A percentile compares a stretch with the other conserved stretches of the same genome.
Evolutionary conservation across 371 early-diverging fungal genomes (phyloP).

Genomic region (Mucor circinelloides): DNA sequence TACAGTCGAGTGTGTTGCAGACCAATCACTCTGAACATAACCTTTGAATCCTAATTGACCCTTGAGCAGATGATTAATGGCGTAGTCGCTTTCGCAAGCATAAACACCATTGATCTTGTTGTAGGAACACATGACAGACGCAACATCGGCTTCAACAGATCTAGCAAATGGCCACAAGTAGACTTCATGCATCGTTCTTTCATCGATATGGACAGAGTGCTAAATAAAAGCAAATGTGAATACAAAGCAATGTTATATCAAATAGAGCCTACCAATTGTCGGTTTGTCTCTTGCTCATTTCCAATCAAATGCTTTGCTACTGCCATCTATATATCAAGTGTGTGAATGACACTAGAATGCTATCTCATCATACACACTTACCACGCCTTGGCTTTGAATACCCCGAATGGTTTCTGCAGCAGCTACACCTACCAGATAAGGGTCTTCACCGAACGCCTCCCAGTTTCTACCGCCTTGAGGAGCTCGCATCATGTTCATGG

Average conservation of each 20-base stretch:
- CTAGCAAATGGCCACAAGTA: slow-evolving; percentile 60
- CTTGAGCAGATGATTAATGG: slow-evolving; percentile 49
- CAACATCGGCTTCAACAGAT: slow-evolving; percentile 56
- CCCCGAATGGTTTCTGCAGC: slow-evolving; percentile 42
- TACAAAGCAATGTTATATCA: neutral
- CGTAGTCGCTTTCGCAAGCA: slow-evolving; percentile 53
- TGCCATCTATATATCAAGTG: slow-evolving; percentile 34
- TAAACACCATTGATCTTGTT: slow-evolving; percentile 53
- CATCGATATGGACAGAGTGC: slow-evolving; percentile 49
- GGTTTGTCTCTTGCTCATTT: slow-evolving; percentile 55
- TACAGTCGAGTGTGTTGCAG: slow-evolving; percentile 37
- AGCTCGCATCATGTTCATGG: slow-evolving; percentile 52
- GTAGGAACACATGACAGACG: slow-evolving; percentile 62
- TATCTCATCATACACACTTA: neutral
- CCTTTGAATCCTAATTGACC: slow-evolving; percentile 51
- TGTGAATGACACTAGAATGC: neutral
- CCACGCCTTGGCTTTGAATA: slow-evolving; percentile 45
- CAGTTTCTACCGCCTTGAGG: slow-evolving; percentile 60
- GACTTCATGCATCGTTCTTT: slow-evolving; percentile 58
- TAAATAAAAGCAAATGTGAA: neutral
- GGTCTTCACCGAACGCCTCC: slow-evolving; percentile 70
- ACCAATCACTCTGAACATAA: slow-evolving; percentile 45
- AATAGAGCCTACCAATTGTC: slow-evolving; percentile 17
- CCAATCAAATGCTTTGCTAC: slow-evolving; percentile 58
- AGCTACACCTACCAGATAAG: slow-evolving; percentile 55